A percentile compares a stretch with the other conserved stretches of the same genome.
These are phyloP conservation scores for Cladosporium sp. DNA, from an alignment of 2,329 filamentous ascomycete species.

Conservation along the genomic window DNA sequence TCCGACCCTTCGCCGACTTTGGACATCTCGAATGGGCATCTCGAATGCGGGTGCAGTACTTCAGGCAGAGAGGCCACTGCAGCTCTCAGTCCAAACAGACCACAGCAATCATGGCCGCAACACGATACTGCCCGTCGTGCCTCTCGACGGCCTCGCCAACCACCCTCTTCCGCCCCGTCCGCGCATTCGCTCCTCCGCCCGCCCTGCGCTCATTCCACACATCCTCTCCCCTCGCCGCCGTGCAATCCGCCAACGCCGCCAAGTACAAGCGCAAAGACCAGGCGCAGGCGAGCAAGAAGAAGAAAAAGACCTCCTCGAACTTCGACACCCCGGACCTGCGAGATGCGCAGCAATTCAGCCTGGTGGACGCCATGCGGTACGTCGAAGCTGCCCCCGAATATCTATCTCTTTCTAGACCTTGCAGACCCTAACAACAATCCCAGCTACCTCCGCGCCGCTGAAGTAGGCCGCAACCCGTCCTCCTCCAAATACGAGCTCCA, in stretches of 20 bases:
- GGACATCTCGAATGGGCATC: not conserved
- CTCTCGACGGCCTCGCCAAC: conserved; percentile 18
- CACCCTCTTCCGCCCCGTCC: conserved; percentile 11
- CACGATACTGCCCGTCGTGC: conserved; percentile 25
- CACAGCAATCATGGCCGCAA: conserved; percentile 16
- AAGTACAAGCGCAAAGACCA: conserved; percentile 40
- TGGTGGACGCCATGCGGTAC: conserved; percentile 90
- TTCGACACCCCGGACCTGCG: conserved; percentile 60
- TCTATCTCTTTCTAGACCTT: conserved; percentile 15
- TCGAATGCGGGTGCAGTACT: not conserved
- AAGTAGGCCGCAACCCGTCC: conserved; percentile 73
- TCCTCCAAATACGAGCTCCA: conserved; percentile 82
- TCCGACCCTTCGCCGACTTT: not conserved
- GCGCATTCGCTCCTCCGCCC: not conserved
- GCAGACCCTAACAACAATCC: conserved; percentile 6
- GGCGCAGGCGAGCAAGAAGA: conserved; percentile 48
- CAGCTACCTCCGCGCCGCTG: conserved; percentile 84
- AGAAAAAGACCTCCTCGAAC: conserved; percentile 58
- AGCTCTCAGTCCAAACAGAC: not conserved
- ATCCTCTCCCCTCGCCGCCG: conserved; percentile 22
- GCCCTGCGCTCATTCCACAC: conserved; percentile 9
- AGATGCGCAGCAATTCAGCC: conserved; percentile 64
- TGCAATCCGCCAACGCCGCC: conserved; percentile 33
- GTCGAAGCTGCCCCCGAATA: not conserved
- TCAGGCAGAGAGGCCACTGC: not conserved